Conservation (phyloP, 352 stramenopile genomes). For the Pilasporangium apinafurcum region DNA sequence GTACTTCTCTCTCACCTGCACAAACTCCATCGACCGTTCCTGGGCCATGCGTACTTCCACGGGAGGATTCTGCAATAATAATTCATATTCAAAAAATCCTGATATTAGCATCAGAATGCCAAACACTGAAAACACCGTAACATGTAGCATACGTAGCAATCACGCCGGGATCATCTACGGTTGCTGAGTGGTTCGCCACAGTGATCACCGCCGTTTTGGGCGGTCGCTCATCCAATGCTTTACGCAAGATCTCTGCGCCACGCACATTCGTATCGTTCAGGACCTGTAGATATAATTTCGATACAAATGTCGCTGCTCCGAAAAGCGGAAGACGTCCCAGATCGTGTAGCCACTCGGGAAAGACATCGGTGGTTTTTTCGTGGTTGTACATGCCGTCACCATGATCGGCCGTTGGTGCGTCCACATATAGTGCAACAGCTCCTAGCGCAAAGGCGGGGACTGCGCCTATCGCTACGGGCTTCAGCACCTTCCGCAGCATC, state of each 20-base stretch:
- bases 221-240: conserved; percentile 35
- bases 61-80: conserved; percentile 47
- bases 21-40: conserved; percentile 61
- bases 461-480: conserved; percentile 11
- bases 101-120: background rate
- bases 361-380: conserved; percentile 20
- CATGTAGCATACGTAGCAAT: conserved; percentile 49
- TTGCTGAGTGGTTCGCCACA: conserved; percentile 81
- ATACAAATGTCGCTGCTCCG: conserved; percentile 23
- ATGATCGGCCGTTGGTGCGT: conserved; percentile 48
- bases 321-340: conserved; percentile 48
- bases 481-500: conserved; percentile 22
- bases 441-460: conserved; percentile 6
- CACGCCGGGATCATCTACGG: conserved; percentile 69
- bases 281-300: conserved; percentile 51
- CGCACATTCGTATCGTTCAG: conserved; percentile 46
- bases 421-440: conserved; percentile 39
- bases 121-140: background rate
- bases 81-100: background rate
- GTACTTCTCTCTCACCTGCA: conserved; percentile 55
- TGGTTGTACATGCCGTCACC: conserved; percentile 40
- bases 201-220: conserved; percentile 59
- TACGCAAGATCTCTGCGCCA: conserved; percentile 32
- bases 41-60: conserved; percentile 55
- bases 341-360: conserved; percentile 68